phyloP scores from a whole-genome alignment of 495 filamentous ascomycete species.

The Podospora bellae-mahoneyi region DNA sequence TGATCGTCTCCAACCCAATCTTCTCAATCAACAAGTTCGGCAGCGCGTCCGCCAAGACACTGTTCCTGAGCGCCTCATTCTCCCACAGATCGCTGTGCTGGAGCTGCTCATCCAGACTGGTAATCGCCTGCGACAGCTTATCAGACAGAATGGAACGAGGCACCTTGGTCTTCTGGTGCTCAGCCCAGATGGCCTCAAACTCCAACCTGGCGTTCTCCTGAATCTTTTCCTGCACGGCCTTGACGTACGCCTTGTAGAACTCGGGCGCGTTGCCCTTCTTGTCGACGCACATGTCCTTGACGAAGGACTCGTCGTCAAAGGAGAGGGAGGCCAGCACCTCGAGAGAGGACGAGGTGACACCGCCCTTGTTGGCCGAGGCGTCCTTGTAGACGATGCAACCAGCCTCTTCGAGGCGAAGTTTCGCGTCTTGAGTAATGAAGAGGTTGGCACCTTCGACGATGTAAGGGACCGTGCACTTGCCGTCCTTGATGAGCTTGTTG shows the following conservation, averaged over 20 bases:
- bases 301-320: constrained; percentile 85
- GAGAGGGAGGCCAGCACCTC: constrained; percentile 92
- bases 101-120: constrained; percentile 89
- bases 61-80: constrained; percentile 69
- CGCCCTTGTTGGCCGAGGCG: constrained; percentile 97
- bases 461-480: constrained; percentile 82
- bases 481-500: constrained; percentile 76
- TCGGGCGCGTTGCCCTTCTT: constrained; percentile 71
- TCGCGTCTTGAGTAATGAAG: constrained; percentile 98
- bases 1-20: constrained; percentile 84
- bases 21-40: constrained; percentile 80
- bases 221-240: constrained; percentile 84
- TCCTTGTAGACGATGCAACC: constrained; percentile 96
- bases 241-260: constrained; percentile 92
- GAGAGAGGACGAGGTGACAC: constrained; percentile 95
- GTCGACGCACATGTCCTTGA: constrained; percentile 87
- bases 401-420: constrained; percentile 88
- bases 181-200: constrained; percentile 97
- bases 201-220: constrained; percentile 85
- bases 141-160: constrained; percentile 83
- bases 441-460: constrained; percentile 97
- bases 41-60: constrained; percentile 80
- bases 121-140: constrained; percentile 84
- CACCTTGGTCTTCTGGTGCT: constrained; percentile 76
- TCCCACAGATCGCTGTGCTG: constrained; percentile 91